Conservation (phyloP, 352 stramenopile genomes). For the Phytophthora europaea region DNA sequence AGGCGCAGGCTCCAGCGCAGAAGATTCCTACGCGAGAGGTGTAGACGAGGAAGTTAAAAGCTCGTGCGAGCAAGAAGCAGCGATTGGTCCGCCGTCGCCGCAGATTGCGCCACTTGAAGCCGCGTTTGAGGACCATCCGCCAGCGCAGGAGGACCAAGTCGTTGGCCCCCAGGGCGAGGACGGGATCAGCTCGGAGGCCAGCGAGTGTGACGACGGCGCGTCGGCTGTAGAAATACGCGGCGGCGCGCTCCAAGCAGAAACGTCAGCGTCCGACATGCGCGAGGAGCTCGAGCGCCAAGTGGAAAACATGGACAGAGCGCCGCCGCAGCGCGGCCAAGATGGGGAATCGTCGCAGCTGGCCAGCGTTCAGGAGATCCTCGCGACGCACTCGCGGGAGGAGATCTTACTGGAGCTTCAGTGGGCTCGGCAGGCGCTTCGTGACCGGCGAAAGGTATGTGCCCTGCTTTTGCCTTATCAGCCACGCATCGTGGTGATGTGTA, state of each 20-base stretch:
- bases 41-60: conserved; percentile 11
- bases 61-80: conserved; percentile 9
- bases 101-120: conserved; percentile 17
- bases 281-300: conserved; percentile 25
- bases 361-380: conserved; percentile 51
- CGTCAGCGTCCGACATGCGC: conserved; percentile 13
- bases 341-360: conserved; percentile 21
- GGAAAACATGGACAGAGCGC: conserved; percentile 27
- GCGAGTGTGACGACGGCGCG: conserved; percentile 16
- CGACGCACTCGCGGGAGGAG: conserved; percentile 57
- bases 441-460: conserved; percentile 53
- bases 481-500: conserved; percentile 1
- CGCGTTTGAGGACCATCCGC: conserved; percentile 1
- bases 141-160: conserved; percentile 10
- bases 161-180: conserved; percentile 17
- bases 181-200: conserved; percentile 18
- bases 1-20: not conserved
- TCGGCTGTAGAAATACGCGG: conserved; percentile 41
- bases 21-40: conserved; percentile 8
- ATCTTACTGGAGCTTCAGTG: conserved; percentile 69
- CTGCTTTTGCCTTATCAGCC: conserved; percentile 1
- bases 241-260: conserved; percentile 36
- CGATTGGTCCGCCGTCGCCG: conserved; percentile 1
- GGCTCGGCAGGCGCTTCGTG: conserved; percentile 52
- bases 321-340: conserved; percentile 21